phyloP scores from a whole-genome alignment of 2,329 filamentous ascomycete species.

The Fusarium sp. region DNA sequence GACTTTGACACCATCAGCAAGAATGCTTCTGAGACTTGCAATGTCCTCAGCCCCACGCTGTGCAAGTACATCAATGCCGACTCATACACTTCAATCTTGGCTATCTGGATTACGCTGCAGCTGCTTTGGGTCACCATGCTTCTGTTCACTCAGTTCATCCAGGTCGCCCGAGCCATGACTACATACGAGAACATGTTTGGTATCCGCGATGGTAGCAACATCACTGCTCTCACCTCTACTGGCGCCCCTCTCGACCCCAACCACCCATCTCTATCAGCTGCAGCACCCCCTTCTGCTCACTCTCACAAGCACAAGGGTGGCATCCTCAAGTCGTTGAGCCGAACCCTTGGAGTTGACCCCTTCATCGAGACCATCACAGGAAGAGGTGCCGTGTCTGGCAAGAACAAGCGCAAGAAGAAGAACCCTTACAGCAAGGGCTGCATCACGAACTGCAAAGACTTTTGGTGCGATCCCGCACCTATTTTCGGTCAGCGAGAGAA shows the following conservation, averaged over 20 bases:
- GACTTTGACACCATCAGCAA: constrained; percentile 72
- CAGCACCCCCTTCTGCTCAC: constrained; percentile 58
- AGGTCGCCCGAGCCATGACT: constrained; percentile 91
- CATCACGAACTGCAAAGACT: constrained; percentile 92
- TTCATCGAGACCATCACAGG: constrained; percentile 94
- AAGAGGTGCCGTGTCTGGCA: constrained; percentile 72
- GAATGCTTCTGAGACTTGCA: constrained; percentile 70
- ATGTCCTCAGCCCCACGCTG: constrained; percentile 77
- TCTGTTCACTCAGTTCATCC: constrained; percentile 90
- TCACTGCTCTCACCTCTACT: constrained; percentile 82
- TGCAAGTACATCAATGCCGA: constrained; percentile 85
- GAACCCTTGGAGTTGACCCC: constrained; percentile 88
- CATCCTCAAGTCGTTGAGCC: constrained; percentile 82
- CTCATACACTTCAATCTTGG: constrained; percentile 83
- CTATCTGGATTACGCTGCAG: constrained; percentile 84
- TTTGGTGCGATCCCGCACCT: constrained; percentile 92
- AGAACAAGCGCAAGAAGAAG: constrained; percentile 66
- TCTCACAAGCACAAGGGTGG: constrained; percentile 69
- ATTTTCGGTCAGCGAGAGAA: constrained; percentile 80
- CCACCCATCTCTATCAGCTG: constrained; percentile 71
- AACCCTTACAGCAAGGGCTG: constrained; percentile 91
- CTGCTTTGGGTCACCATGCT: constrained; percentile 98
- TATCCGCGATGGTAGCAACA: constrained; percentile 69
- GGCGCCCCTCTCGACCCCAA: constrained; percentile 76
- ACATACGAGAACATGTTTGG: constrained; percentile 97